phyloP scores from a whole-genome alignment of 2,329 filamentous ascomycete species.

The Verticillium nubilum region DNA sequence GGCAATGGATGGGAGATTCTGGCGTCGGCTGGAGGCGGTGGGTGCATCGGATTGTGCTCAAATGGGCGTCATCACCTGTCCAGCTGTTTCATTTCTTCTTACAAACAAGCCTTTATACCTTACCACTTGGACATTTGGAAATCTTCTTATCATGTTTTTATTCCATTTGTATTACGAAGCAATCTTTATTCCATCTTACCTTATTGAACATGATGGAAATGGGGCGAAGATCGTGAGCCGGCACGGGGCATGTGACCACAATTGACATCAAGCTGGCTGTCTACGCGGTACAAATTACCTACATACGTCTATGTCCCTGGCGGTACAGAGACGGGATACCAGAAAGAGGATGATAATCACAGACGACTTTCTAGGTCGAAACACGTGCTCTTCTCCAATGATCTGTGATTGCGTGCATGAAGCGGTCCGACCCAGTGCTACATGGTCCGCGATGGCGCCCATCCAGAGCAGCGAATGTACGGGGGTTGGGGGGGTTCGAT shows the following conservation, averaged over 20 bases:
- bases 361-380: neutral
- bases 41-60: neutral
- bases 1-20: neutral
- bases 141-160: neutral
- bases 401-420: neutral
- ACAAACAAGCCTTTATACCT: neutral
- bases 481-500: no score
- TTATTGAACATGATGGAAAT: neutral
- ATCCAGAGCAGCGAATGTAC: neutral
- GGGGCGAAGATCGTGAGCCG: conserved; percentile 9
- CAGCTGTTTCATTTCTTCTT: neutral
- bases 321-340: neutral
- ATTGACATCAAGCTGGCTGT: neutral
- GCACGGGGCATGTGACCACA: conserved; percentile 1
- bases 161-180: conserved; percentile 1
- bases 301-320: neutral
- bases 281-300: neutral
- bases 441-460: conserved; percentile 8
- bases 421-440: no score
- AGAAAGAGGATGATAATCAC: neutral
- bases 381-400: neutral
- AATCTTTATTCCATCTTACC: neutral
- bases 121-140: neutral
- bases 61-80: neutral
- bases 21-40: no score